A percentile compares a stretch with the other conserved stretches of the same genome.
Conservation (phyloP, 306 rosid genomes). For the Crataegus laevigata region DNA sequence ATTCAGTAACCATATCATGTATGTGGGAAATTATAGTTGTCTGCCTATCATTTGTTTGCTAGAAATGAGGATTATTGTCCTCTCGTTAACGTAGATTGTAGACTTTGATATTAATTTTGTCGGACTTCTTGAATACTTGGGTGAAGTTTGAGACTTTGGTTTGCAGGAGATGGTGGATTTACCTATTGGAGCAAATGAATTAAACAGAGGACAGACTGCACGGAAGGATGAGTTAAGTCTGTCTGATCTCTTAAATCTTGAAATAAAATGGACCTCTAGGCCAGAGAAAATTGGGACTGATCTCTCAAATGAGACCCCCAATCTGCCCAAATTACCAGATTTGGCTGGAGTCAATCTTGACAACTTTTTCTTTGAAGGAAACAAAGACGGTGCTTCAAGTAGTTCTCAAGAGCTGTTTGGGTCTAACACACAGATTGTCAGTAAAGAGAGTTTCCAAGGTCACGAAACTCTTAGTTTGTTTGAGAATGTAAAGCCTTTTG, state of each 20-base stretch:
- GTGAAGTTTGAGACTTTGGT: slow-evolving; percentile 15
- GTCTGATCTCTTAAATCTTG: slow-evolving; percentile 62
- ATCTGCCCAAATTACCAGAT: slow-evolving; percentile 37
- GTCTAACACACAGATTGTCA: slow-evolving; percentile 10
- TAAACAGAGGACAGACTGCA: slow-evolving; percentile 35
- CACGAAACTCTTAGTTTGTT: slow-evolving; percentile 48
- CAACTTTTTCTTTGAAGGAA: slow-evolving; percentile 34
- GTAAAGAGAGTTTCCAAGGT: slow-evolving; percentile 23
- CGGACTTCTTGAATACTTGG: neutral
- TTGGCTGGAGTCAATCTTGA: slow-evolving; percentile 55
- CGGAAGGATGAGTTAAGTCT: slow-evolving; percentile 49
- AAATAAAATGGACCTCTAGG: slow-evolving; percentile 67
- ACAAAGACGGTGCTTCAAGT: slow-evolving; percentile 28
- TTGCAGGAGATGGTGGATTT: slow-evolving; percentile 63
- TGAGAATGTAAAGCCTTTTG: slow-evolving; percentile 40
- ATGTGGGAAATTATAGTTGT: neutral
- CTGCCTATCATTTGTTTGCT: neutral
- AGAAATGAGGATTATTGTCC: neutral
- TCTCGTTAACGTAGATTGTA: neutral
- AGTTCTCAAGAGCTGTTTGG: slow-evolving; percentile 23
- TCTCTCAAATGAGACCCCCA: slow-evolving; percentile 19
- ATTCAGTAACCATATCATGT: neutral
- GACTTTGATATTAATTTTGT: neutral
- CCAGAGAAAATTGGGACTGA: slow-evolving; percentile 32
- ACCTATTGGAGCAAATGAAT: slow-evolving; percentile 29